Evolutionary conservation across 2,329 filamentous ascomycete genomes (phyloP).

Genomic region (Pseudogymnoascus sp.): DNA sequence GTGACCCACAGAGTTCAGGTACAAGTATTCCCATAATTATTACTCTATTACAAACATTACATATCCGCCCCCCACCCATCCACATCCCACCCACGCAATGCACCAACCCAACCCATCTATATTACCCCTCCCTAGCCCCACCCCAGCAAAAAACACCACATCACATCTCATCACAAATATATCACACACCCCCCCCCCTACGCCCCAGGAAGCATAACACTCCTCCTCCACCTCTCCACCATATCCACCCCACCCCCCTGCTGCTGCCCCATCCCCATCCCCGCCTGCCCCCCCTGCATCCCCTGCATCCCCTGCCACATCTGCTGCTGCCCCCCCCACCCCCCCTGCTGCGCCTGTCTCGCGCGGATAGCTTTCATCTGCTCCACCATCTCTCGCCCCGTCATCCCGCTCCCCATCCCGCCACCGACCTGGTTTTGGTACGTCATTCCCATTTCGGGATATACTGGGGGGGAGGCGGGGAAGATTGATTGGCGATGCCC

Average conservation of each 20-base stretch:
- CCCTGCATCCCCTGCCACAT: conserved; percentile 15
- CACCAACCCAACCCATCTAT: neutral
- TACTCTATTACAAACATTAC: neutral
- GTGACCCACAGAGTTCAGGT: neutral
- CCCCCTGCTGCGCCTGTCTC: conserved; percentile 14
- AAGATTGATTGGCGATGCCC: neutral
- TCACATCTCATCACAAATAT: neutral
- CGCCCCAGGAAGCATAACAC: conserved; percentile 20
- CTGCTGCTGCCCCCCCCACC: neutral
- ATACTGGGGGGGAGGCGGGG: neutral
- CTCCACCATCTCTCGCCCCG: conserved; percentile 18
- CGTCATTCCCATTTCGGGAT: neutral
- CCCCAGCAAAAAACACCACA: neutral
- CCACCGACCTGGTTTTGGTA: neutral
- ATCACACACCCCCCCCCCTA: neutral
- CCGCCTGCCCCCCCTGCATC: neutral
- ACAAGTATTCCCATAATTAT: neutral
- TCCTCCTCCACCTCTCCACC: conserved; percentile 30
- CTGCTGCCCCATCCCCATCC: conserved; percentile 17
- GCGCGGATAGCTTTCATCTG: conserved; percentile 15
- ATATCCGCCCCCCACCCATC: neutral
- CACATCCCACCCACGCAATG: neutral
- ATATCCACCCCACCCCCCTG: conserved; percentile 27
- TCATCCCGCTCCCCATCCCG: neutral
- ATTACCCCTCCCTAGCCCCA: neutral